Base-by-base conservation (phyloP, 306 rosid species). In the Sicyos baderoa region DNA sequence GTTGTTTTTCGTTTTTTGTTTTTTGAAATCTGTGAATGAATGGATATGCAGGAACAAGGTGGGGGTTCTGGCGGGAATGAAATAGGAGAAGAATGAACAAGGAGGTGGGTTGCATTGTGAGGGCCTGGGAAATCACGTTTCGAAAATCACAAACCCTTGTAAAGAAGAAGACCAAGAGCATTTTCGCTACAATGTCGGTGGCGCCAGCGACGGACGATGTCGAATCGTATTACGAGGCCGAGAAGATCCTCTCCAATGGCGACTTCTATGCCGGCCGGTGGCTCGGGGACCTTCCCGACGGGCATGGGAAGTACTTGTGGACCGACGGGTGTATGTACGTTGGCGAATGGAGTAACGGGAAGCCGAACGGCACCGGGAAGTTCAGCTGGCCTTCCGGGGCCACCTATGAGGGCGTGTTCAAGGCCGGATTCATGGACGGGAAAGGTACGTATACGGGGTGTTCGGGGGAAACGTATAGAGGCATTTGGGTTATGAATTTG, bases 311-410 rank as follows among this genome's bases (percentile, higher is more conserved):
- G 67, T 92, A 89, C 61, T 55, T 86, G 1, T 92, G 98, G 98
- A 77, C 82, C n/a, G 98, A 92, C 80, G 98, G 98, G 29, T 92
- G 96, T 78, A 81, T 86, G 95, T 89, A 89, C 70, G 79, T 76
- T 18, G 98, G 98, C 42, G 96, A 89, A 71, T 92, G 98, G 98
- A 23, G 47, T 9, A 81, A 57, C 32, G 98, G 96, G 6, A 79
- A 54, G 76, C 83, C 78, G 37, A 66, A 61, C 52, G 98, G 98
- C 0, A 87, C 72, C 35, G 98, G 98, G 1, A 85, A 72, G 79
- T 92, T 89, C 69, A 92, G 95, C 67, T 92, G 96, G 98, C 98
- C 98, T 8, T 84, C 81, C 61, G 96, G 98, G 15, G 96, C 98
- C 7, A 87, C 88, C 54, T 92, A 87, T 72, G 96, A 89, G 42